Conservation (phyloP, 305 asterid genomes). For the Fraxinus angustifolia region DNA sequence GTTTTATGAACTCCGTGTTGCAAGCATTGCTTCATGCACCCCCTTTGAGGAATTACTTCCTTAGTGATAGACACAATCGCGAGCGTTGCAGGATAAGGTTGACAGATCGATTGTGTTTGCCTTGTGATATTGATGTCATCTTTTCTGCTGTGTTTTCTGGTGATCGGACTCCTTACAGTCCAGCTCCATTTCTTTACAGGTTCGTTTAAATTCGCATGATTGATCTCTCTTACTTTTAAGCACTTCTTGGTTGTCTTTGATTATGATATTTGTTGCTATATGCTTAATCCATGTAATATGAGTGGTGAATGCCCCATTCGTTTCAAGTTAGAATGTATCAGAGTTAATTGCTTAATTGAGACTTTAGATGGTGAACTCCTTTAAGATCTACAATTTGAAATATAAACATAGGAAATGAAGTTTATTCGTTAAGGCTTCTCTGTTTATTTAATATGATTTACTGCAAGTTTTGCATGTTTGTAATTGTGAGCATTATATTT, state of each 20-base stretch:
- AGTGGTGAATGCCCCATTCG: background rate
- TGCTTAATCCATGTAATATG: constrained; percentile 7
- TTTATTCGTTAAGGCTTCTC: background rate
- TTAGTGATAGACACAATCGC: constrained; percentile 52
- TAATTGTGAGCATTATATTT: background rate
- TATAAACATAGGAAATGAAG: background rate
- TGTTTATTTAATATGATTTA: background rate
- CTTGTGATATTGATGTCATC: constrained; percentile 66
- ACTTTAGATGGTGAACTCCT: background rate
- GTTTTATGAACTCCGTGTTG: constrained; percentile 80
- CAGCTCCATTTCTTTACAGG: constrained; percentile 79
- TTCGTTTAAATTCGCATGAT: constrained; percentile 22
- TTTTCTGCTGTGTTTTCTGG: constrained; percentile 67
- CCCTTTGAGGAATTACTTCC: constrained; percentile 71
- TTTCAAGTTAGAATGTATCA: background rate
- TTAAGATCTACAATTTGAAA: background rate
- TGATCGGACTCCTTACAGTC: constrained; percentile 62
- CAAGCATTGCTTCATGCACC: constrained; percentile 78
- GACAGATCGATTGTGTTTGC: constrained; percentile 53
- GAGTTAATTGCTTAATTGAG: background rate
- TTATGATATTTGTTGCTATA: constrained; percentile 2
- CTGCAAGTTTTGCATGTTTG: background rate
- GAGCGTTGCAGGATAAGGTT: constrained; percentile 45
- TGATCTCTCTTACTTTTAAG: constrained; percentile 6
- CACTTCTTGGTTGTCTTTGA: constrained; percentile 11